Evolutionary conservation across 768 basidiomycete species (phyloP).

Genomic region (Phlebiopsis flavidoalba): DNA sequence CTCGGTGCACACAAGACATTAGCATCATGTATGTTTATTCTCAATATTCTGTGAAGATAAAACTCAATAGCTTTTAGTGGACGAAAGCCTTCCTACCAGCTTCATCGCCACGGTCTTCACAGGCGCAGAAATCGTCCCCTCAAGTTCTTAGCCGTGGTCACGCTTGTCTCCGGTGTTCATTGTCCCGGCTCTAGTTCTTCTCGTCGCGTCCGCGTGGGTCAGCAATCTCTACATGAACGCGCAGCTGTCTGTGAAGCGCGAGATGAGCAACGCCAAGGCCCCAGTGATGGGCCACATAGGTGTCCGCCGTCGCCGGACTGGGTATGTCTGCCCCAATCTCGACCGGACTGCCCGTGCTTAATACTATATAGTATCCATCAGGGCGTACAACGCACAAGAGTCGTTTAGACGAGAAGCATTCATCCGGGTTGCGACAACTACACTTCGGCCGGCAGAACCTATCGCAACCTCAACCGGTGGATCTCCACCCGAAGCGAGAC

Average conservation of each 20-base stretch:
- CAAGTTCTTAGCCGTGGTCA: slow-evolving; percentile 33
- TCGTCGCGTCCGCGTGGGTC: slow-evolving; percentile 34
- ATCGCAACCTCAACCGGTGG: slow-evolving; percentile 11
- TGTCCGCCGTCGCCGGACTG: slow-evolving; percentile 49
- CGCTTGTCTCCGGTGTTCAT: slow-evolving; percentile 37
- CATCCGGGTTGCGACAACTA: slow-evolving; percentile 3
- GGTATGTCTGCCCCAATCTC: slow-evolving; percentile 19
- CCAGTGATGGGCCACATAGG: slow-evolving; percentile 50
- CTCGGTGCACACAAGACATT: slow-evolving; percentile 70
- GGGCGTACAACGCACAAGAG: slow-evolving; percentile 10
- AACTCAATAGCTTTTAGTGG: slow-evolving; percentile 21
- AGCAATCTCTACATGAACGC: slow-evolving; percentile 53
- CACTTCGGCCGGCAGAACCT: slow-evolving; percentile 3
- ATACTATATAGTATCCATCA: slow-evolving; percentile 23
- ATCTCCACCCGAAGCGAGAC: slow-evolving; percentile 2
- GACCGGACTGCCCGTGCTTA: neutral
- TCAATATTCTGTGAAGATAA: neutral
- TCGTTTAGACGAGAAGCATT: slow-evolving; percentile 8
- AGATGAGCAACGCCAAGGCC: slow-evolving; percentile 47
- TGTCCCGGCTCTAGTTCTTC: slow-evolving; percentile 32
- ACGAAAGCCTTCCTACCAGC: slow-evolving; percentile 26
- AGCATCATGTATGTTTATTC: slow-evolving; percentile 21
- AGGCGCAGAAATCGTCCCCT: slow-evolving; percentile 20
- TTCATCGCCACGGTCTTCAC: slow-evolving; percentile 26
- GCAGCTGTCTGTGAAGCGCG: slow-evolving; percentile 53